Conservation (phyloP, 2,329 filamentous ascomycete species). For the Aspergillus sp. region DNA sequence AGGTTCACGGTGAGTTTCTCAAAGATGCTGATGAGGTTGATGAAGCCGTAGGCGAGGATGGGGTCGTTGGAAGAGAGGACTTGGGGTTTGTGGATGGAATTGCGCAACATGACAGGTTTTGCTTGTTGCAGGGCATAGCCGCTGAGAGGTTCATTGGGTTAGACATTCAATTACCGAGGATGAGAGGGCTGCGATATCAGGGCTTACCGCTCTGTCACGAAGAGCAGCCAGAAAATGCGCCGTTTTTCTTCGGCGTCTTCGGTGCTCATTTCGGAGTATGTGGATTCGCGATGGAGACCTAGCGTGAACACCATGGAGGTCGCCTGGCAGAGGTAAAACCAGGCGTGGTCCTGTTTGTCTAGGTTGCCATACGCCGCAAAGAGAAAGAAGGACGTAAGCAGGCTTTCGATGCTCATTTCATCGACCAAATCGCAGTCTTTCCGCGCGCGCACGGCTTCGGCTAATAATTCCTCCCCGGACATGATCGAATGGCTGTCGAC, state of each 20-base stretch:
- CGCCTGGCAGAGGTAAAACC: slow-evolving; percentile 76
- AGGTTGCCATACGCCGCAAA: slow-evolving; percentile 71
- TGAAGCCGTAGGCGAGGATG: slow-evolving; percentile 41
- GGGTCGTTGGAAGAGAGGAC: slow-evolving; percentile 58
- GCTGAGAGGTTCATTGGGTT: slow-evolving; percentile 36
- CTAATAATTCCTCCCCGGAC: slow-evolving; percentile 65
- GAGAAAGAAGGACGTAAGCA: slow-evolving; percentile 74
- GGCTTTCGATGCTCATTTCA: slow-evolving; percentile 38
- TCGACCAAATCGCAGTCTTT: slow-evolving; percentile 42
- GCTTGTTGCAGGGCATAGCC: slow-evolving; percentile 71
- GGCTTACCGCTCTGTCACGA: slow-evolving; percentile 66
- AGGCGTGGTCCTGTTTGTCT: slow-evolving; percentile 72
- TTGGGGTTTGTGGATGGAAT: slow-evolving; percentile 64
- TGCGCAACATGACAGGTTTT: slow-evolving; percentile 68
- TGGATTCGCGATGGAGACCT: slow-evolving; percentile 44
- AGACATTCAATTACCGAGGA: not conserved
- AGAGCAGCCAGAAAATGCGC: slow-evolving; percentile 71
- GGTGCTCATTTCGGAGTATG: slow-evolving; percentile 49
- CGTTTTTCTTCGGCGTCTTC: slow-evolving; percentile 64
- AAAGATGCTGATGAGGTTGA: slow-evolving; percentile 41
- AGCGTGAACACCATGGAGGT: slow-evolving; percentile 60
- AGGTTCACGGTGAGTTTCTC: slow-evolving; percentile 38
- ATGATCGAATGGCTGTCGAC: slow-evolving; percentile 59
- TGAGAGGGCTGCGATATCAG: not conserved
- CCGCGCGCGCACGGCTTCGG: slow-evolving; percentile 57